phyloP scores from a whole-genome alignment of 2,329 filamentous ascomycete genomes.

The Cercospora janseana region DNA sequence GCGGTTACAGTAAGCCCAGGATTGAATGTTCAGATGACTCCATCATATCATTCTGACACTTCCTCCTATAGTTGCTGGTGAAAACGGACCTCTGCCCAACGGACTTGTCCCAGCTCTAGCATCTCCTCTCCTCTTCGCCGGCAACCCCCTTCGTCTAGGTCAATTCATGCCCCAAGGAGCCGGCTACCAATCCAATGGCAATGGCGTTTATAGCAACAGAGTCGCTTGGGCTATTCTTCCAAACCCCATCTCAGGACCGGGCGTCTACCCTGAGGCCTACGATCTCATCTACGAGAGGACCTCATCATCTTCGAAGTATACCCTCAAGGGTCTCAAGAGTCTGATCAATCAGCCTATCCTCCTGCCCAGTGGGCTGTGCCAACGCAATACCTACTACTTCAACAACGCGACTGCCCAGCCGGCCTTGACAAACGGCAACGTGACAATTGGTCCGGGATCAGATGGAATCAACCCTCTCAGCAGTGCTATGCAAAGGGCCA shows the following conservation, averaged over 20 bases:
- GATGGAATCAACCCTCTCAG: conserved; percentile 19
- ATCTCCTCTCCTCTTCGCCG: conserved; percentile 24
- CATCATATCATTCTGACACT: background rate
- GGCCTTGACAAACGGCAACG: conserved; percentile 23
- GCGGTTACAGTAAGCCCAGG: conserved; percentile 14
- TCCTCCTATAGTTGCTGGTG: conserved; percentile 21
- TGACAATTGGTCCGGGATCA: conserved; percentile 27
- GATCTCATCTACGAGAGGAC: conserved; percentile 25
- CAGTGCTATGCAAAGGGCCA: conserved; percentile 24
- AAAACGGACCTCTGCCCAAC: conserved; percentile 23
- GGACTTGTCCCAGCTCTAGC: conserved; percentile 28
- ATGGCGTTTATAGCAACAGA: conserved; percentile 17
- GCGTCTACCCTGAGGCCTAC: conserved; percentile 25
- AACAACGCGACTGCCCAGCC: conserved; percentile 27
- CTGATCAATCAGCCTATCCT: conserved; percentile 27
- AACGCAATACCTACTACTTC: conserved; percentile 31
- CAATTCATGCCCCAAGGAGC: conserved; percentile 20
- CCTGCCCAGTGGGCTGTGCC: conserved; percentile 23
- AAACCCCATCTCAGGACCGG: conserved; percentile 29
- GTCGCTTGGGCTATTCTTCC: conserved; percentile 26
- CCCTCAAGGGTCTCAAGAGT: conserved; percentile 23
- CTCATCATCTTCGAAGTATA: conserved; percentile 9
- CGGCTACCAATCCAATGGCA: conserved; percentile 23
- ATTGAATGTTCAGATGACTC: background rate
- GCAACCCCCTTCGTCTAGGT: conserved; percentile 23